Conservation (phyloP, 768 basidiomycete species). For the Porphyrellus cyaneotinctus region DNA sequence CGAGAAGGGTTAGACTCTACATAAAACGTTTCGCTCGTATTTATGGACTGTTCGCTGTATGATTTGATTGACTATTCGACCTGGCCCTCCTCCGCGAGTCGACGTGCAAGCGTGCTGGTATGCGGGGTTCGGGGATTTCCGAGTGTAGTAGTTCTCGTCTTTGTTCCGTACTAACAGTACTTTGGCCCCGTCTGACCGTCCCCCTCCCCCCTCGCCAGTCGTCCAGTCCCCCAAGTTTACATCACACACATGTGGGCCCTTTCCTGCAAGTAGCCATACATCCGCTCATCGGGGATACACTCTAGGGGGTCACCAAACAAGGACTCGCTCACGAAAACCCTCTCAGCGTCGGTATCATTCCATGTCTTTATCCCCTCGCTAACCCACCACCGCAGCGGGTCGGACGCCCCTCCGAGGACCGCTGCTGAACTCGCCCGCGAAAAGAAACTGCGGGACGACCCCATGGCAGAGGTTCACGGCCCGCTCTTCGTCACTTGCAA, state of each 20-base stretch:
- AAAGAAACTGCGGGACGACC: constrained; percentile 48
- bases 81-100: neutral
- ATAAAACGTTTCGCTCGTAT: too few relatives aligned
- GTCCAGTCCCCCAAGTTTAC: too few relatives aligned
- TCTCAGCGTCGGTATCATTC: constrained; percentile 18
- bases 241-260: constrained; percentile 18
- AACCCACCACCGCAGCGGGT: constrained; percentile 18
- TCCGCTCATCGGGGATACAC: constrained; percentile 20
- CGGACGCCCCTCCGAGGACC: constrained; percentile 31
- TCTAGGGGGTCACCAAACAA: constrained; percentile 27
- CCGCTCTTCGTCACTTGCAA: constrained; percentile 52
- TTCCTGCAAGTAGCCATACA: constrained; percentile 9
- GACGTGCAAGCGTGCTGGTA: neutral
- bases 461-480: constrained; percentile 47
- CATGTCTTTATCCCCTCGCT: constrained; percentile 1
- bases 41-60: neutral
- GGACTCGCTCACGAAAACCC: constrained; percentile 17
- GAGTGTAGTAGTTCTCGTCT: constrained; percentile 15
- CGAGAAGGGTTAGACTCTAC: constrained; percentile 48
- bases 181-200: too few relatives aligned
- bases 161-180: constrained; percentile 14
- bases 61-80: constrained; percentile 3
- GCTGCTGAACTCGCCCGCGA: constrained; percentile 47
- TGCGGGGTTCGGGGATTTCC: constrained; percentile 28
- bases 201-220: constrained; percentile 2